Conservation (phyloP, 371 early-diverging fungal species). For the Mortierella sp. region DNA sequence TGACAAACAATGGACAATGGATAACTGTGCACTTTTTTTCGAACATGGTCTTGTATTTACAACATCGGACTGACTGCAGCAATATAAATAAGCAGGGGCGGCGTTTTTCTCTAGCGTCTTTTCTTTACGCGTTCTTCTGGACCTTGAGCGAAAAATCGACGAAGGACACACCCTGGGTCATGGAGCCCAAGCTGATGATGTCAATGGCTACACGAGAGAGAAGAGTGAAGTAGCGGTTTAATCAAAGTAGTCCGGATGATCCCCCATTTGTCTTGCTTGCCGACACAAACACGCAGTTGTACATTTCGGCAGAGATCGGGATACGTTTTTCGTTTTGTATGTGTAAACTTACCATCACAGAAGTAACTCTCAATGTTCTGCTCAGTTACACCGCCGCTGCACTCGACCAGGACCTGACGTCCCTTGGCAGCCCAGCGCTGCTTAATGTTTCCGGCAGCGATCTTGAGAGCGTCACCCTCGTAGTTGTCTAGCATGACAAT, state of each 20-base stretch:
- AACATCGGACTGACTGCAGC: background rate
- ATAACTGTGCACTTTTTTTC: background rate
- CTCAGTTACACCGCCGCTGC: conserved; percentile 95
- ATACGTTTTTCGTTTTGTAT: background rate
- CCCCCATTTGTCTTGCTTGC: background rate
- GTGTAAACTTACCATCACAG: conserved; percentile 70
- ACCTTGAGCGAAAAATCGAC: conserved; percentile 97
- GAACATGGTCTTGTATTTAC: background rate
- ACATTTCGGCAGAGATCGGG: background rate
- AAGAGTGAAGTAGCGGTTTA: conserved; percentile 14
- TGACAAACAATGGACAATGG: background rate
- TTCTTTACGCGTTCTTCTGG: conserved; percentile 54
- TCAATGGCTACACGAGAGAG: conserved; percentile 78
- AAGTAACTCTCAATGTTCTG: conserved; percentile 88
- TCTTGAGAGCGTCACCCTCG: conserved; percentile 71
- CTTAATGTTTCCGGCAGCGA: conserved; percentile 81
- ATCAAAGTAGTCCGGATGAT: background rate
- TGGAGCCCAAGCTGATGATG: conserved; percentile 92
- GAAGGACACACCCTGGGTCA: conserved; percentile 95
- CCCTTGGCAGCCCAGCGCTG: conserved; percentile 76
- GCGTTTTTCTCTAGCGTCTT: background rate
- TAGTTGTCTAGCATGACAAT: conserved; percentile 96
- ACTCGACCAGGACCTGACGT: conserved; percentile 89
- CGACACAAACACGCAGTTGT: no score
- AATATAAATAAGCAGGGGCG: background rate